Evolutionary conservation across 352 stramenopile species (phyloP).

Genomic region (Pythium diclinum): DNA sequence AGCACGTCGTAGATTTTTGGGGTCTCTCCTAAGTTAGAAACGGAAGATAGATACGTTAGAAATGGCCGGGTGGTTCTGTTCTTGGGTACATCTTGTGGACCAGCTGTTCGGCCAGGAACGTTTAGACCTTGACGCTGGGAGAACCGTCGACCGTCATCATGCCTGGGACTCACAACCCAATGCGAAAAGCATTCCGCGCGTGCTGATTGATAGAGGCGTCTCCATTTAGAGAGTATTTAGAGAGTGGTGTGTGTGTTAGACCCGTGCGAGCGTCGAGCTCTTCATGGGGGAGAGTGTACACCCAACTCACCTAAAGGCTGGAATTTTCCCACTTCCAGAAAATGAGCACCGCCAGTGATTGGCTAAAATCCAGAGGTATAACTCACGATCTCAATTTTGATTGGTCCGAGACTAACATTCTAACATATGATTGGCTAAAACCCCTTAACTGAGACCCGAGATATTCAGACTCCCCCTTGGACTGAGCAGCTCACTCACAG

Average conservation of each 20-base stretch:
- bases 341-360: not conserved
- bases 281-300: too few species aligned
- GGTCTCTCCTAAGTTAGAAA: not conserved
- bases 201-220: too few species aligned
- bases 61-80: not conserved
- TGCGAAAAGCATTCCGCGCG: too few species aligned
- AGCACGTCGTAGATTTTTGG: not conserved
- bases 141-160: not conserved
- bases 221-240: too few species aligned
- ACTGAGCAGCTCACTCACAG: not conserved
- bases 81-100: not conserved
- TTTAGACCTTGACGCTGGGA: not conserved
- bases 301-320: too few species aligned
- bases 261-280: too few species aligned
- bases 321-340: too few species aligned
- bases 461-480: not conserved
- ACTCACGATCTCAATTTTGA: not conserved
- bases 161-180: too few species aligned
- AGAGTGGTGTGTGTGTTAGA: too few species aligned
- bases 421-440: not conserved
- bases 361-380: not conserved
- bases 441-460: not conserved
- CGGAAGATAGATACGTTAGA: too few species aligned
- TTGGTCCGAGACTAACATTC: not conserved
- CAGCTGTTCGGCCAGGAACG: not conserved